A percentile compares a stretch with the other conserved stretches of the same genome.
These are phyloP conservation scores for Paspalum notatum DNA, from an alignment of 176 grass and related monocot species.

Conservation along the genomic window DNA sequence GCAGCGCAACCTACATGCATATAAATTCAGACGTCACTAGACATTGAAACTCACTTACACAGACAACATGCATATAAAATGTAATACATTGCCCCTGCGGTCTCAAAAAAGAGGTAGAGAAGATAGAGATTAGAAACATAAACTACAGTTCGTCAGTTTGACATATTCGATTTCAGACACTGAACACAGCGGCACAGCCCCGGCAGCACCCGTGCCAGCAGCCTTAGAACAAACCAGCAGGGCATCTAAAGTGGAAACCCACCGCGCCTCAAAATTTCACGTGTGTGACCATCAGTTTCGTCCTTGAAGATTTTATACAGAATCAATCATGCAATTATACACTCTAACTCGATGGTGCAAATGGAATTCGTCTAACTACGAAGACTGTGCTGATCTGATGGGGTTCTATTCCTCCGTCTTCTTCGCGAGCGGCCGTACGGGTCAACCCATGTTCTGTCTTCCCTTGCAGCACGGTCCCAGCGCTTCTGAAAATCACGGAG, in stretches of 20 bases:
- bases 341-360: not conserved
- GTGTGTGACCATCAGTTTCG: not conserved
- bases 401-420: slow-evolving; percentile 37
- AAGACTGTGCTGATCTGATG: slow-evolving; percentile 34
- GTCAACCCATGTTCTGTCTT: slow-evolving; percentile 70
- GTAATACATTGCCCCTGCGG: too few relatives aligned
- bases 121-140: not conserved
- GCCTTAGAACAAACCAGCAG: not conserved
- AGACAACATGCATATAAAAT: too few relatives aligned
- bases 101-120: too few relatives aligned
- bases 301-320: slow-evolving; percentile 14
- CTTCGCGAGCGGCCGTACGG: slow-evolving; percentile 49
- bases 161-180: not conserved
- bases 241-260: too few relatives aligned
- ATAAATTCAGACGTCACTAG: too few relatives aligned
- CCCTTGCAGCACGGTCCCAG: slow-evolving; percentile 65
- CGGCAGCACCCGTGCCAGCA: not conserved
- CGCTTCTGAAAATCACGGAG: slow-evolving; percentile 65
- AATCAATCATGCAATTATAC: slow-evolving; percentile 3
- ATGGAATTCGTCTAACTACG: not conserved
- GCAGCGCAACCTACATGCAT: not conserved
- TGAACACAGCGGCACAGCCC: not conserved
- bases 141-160: not conserved
- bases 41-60: too few relatives aligned
- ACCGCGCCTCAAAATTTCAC: not conserved